phyloP scores from a whole-genome alignment of 805 yeast species.

The Yamadazyma sp. region DNA sequence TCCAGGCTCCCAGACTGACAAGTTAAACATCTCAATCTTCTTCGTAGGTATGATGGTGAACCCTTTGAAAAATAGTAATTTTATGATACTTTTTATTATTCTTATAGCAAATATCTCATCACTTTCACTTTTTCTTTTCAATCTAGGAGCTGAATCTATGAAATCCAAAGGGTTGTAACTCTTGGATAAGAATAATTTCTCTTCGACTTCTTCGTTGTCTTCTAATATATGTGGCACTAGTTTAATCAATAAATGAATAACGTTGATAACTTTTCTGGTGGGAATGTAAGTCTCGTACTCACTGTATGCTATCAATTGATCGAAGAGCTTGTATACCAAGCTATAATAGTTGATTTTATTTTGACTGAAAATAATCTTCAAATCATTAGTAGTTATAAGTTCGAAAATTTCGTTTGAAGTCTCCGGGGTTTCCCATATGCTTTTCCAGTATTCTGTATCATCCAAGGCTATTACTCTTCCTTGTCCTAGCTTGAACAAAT shows the following conservation, averaged over 20 bases:
- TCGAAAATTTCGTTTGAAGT: conserved; percentile 56
- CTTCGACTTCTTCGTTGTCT: too few species aligned
- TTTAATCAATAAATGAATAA: conserved; percentile 62
- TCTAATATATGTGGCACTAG: conserved; percentile 69
- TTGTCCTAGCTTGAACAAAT: conserved; percentile 56
- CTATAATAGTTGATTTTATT: conserved; percentile 57
- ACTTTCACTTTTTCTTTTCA: too few species aligned
- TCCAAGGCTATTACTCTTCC: conserved; percentile 29
- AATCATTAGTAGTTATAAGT: conserved; percentile 53
- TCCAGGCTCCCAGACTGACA: conserved; percentile 75
- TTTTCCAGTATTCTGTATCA: conserved; percentile 28
- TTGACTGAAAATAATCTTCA: conserved; percentile 55
- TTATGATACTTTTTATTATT: conserved; percentile 24
- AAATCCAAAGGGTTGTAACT: conserved; percentile 5
- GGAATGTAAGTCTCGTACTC: conserved; percentile 1
- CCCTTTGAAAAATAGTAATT: conserved; percentile 52
- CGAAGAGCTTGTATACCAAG: conserved; percentile 38
- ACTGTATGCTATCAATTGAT: conserved; percentile 6
- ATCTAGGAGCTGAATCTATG: too few species aligned
- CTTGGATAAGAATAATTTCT: too few species aligned
- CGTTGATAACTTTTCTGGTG: conserved; percentile 47
- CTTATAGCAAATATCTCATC: background rate
- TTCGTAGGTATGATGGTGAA: conserved; percentile 39
- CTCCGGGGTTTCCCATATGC: conserved; percentile 38
- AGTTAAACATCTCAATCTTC: conserved; percentile 2